These are phyloP conservation scores for Zopfia rhizophila DNA, from an alignment of 2,329 filamentous ascomycete species.

Conservation along the genomic window DNA sequence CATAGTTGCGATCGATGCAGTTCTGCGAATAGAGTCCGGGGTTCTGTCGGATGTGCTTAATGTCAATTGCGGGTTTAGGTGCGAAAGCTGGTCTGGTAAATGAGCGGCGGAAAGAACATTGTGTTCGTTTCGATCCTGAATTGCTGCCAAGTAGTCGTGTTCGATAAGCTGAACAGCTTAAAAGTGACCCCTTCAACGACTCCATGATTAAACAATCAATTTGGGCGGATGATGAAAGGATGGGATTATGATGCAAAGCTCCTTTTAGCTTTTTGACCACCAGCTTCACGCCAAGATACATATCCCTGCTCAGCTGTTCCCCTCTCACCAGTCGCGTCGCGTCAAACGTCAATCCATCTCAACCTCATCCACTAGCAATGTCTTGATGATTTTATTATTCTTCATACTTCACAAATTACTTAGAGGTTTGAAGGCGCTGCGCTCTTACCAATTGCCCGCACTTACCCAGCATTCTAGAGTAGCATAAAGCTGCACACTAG, in stretches of 20 bases:
- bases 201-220: conserved; percentile 29
- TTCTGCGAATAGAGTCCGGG: conserved; percentile 83
- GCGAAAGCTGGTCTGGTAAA: conserved; percentile 73
- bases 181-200: conserved; percentile 27
- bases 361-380: no score
- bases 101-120: conserved; percentile 52
- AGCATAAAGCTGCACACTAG: no score
- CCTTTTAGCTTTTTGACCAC: not conserved
- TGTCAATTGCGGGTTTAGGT: conserved; percentile 81
- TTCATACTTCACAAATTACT: no score
- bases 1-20: conserved; percentile 87
- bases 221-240: not conserved
- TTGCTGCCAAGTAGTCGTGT: conserved; percentile 11
- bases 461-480: no score
- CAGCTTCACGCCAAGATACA: not conserved
- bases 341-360: no score
- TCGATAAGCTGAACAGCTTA: conserved; percentile 27
- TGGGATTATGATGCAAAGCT: not conserved
- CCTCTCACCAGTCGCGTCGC: no score
- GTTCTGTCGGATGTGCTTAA: conserved; percentile 90
- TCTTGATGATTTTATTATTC: no score
- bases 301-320: no score
- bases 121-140: conserved; percentile 12
- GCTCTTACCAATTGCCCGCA: no score
- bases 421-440: no score